Percentiles rank a stretch among this genome's conserved stretches.
phyloP scores from a whole-genome alignment of 2,329 filamentous ascomycete species.

The Capronia americana region DNA sequence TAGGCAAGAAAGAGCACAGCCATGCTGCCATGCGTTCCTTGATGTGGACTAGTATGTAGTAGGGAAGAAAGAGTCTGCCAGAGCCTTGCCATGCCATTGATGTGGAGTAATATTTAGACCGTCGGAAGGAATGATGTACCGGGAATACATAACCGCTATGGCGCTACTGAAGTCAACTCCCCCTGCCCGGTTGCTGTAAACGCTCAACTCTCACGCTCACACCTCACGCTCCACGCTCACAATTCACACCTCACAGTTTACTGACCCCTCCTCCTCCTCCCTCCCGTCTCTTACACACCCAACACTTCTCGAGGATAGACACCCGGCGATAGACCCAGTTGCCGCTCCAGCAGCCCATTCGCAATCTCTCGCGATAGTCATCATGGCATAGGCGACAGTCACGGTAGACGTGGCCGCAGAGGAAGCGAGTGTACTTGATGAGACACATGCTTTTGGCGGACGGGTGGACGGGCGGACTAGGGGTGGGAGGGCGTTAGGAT shows the following conservation, averaged over 20 bases:
- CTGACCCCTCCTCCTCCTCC: neutral
- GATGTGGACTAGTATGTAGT: too few relatives aligned
- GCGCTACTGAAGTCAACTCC: too few relatives aligned
- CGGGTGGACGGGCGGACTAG: neutral
- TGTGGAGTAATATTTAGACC: too few relatives aligned
- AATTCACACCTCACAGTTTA: neutral
- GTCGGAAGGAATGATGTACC: too few relatives aligned
- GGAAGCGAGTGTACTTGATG: neutral
- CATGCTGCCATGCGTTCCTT: too few relatives aligned
- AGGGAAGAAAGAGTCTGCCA: too few relatives aligned
- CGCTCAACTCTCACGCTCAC: too few relatives aligned
- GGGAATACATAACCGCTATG: too few relatives aligned
- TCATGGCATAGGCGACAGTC: neutral
- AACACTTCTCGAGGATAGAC: neutral
- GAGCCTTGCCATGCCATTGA: too few relatives aligned
- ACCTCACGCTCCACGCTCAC: neutral
- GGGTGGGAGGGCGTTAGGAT: neutral
- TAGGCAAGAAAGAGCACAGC: too few relatives aligned
- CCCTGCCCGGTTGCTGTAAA: too few relatives aligned
- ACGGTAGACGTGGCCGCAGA: neutral
- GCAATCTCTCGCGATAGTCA: neutral
- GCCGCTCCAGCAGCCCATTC: neutral
- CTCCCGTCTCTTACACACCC: neutral
- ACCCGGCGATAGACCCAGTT: neutral
- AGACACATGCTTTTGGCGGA: neutral